Percentiles rank a stretch among this genome's conserved stretches.
Conservation (phyloP, 2,329 filamentous ascomycete species). For the Domatiomyces globalis region DNA sequence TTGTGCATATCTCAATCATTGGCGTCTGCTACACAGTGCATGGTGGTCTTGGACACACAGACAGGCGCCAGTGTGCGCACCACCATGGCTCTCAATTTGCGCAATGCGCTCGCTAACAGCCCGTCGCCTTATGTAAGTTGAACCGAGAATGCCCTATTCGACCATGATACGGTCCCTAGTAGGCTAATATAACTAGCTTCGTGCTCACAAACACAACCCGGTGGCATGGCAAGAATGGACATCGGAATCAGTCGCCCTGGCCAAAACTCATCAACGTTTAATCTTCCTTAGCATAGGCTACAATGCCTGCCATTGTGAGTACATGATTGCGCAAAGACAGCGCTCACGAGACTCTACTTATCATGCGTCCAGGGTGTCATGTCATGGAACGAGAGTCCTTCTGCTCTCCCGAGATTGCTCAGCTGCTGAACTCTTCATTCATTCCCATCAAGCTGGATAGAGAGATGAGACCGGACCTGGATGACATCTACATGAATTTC, state of each 20-base stretch:
- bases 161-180: no score
- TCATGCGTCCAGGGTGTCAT: constrained; percentile 50
- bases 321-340: neutral
- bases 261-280: constrained; percentile 68
- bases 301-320: constrained; percentile 82
- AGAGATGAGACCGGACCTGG: constrained; percentile 85
- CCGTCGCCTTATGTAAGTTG: constrained; percentile 50
- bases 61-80: neutral
- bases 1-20: neutral
- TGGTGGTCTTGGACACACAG: neutral
- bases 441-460: constrained; percentile 86
- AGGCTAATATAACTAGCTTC: constrained; percentile 36
- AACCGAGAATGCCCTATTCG: neutral
- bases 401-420: constrained; percentile 63
- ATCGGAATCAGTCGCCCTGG: constrained; percentile 59
- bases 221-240: constrained; percentile 89
- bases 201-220: constrained; percentile 61
- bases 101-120: constrained; percentile 24
- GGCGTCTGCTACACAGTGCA: neutral
- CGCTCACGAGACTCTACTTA: neutral
- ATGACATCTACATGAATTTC: constrained; percentile 97
- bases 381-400: constrained; percentile 92
- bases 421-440: constrained; percentile 72
- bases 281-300: constrained; percentile 94
- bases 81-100: constrained; percentile 6